Percentiles rank a stretch among this genome's conserved stretches.
These are phyloP conservation scores for Tricladium varicosporioides DNA, from an alignment of 2,329 filamentous ascomycete genomes.

Conservation along the genomic window DNA sequence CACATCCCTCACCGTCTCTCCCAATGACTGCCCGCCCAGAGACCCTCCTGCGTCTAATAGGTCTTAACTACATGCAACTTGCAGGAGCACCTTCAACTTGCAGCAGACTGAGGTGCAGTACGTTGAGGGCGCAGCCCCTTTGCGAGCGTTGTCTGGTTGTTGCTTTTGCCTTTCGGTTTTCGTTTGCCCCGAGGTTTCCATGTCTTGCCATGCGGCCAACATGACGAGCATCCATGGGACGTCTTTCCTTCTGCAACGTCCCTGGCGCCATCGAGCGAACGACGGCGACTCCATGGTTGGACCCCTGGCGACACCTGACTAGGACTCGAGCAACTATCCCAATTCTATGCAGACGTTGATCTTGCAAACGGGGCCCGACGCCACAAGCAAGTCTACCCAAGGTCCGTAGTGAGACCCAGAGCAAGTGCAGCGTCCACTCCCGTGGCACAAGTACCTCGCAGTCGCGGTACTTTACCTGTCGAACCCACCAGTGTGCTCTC, in stretches of 20 bases:
- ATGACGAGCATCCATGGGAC: slow-evolving; percentile 2
- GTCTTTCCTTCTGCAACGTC: slow-evolving; percentile 1
- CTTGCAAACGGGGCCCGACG: slow-evolving; percentile 12
- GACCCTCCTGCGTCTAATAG: slow-evolving; percentile 24
- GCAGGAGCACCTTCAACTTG: slow-evolving; percentile 15
- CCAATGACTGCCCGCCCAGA: slow-evolving; percentile 22
- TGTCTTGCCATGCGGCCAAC: slow-evolving; percentile 9
- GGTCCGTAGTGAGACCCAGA: too few relatives aligned
- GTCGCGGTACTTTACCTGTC: slow-evolving; percentile 14
- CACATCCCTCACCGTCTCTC: slow-evolving; percentile 19
- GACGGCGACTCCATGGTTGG: slow-evolving; percentile 27
- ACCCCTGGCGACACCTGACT: background rate
- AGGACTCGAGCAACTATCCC: background rate
- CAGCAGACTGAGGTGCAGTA: slow-evolving; percentile 18
- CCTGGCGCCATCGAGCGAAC: slow-evolving; percentile 6
- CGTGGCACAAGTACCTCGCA: too few relatives aligned
- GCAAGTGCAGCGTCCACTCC: too few relatives aligned
- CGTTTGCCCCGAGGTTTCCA: background rate
- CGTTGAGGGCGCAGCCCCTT: slow-evolving; percentile 20
- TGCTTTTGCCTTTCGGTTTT: slow-evolving; percentile 1
- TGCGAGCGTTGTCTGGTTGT: background rate
- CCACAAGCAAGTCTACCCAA: slow-evolving; percentile 20
- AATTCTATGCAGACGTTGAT: too few relatives aligned
- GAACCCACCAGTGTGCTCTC: too few relatives aligned
- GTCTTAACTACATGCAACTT: slow-evolving; percentile 21